phyloP scores from a whole-genome alignment of 495 filamentous ascomycete species.

The Penicillium chermesinum region DNA sequence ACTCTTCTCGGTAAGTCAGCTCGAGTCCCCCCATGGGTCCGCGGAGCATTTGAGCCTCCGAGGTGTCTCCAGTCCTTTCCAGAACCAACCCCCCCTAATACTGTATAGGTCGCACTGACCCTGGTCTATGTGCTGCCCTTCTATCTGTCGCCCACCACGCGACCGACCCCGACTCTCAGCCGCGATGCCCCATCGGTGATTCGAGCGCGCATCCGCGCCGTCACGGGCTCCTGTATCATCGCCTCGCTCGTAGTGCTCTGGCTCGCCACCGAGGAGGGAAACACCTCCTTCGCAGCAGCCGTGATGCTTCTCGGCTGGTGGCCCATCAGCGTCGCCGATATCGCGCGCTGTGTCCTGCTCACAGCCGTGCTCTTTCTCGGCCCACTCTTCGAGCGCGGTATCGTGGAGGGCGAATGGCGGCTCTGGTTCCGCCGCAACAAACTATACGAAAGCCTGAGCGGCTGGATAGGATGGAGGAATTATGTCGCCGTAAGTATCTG shows the following conservation, averaged over 20 bases:
- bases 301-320: conserved; percentile 69
- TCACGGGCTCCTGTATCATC: conserved; percentile 62
- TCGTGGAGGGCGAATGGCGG: conserved; percentile 67
- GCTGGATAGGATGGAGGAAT: conserved; percentile 63
- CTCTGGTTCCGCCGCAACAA: conserved; percentile 50
- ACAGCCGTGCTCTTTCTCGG: conserved; percentile 78
- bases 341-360: conserved; percentile 52
- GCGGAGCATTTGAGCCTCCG: too few relatives aligned
- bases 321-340: conserved; percentile 61
- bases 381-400: conserved; percentile 70
- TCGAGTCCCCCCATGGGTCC: too few relatives aligned
- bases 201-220: conserved; percentile 74
- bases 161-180: conserved; percentile 74
- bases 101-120: conserved; percentile 71
- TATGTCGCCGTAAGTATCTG: conserved; percentile 52
- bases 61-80: too few relatives aligned
- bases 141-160: conserved; percentile 74
- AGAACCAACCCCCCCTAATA: too few relatives aligned
- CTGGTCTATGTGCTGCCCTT: conserved; percentile 85
- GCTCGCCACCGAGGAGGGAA: conserved; percentile 48
- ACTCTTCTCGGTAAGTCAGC: background rate
- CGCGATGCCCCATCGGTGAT: conserved; percentile 90
- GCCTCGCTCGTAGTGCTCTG: conserved; percentile 56
- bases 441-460: conserved; percentile 45
- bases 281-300: conserved; percentile 44